A percentile compares a stretch with the other conserved stretches of the same genome.
Evolutionary conservation across 164 flowering plant species (phyloP).

Genomic region (Vitis rupestris): DNA sequence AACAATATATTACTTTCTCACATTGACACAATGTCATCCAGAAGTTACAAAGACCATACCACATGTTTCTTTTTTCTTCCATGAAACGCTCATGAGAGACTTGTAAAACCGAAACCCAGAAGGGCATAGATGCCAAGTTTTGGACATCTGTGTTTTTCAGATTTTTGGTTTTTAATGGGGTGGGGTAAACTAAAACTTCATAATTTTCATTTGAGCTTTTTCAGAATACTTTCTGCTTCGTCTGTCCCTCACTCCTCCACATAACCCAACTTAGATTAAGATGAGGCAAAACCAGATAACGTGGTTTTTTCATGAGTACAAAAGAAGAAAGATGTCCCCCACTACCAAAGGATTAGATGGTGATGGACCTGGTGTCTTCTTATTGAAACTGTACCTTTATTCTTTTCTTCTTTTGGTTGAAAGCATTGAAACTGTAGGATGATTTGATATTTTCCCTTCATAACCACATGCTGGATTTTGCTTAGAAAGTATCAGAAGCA

Average conservation of each 20-base stretch:
- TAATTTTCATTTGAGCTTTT: too few species aligned
- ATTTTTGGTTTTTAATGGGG: neutral
- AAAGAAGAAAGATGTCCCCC: constrained; percentile 20
- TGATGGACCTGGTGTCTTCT: constrained; percentile 5
- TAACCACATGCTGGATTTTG: neutral
- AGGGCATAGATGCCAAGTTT: too few species aligned
- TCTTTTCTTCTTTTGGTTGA: too few species aligned
- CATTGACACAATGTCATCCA: neutral
- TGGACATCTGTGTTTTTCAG: too few species aligned
- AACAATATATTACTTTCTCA: constrained; percentile 1
- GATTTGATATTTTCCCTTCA: neutral
- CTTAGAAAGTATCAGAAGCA: neutral
- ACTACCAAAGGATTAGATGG: constrained; percentile 14
- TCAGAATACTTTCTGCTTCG: neutral
- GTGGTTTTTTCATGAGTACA: neutral
- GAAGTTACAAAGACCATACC: neutral
- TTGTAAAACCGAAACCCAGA: too few species aligned
- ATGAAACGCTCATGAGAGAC: too few species aligned
- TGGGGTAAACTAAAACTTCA: neutral
- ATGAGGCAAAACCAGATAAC: neutral
- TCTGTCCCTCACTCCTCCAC: neutral
- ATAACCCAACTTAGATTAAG: neutral
- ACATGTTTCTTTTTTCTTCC: neutral
- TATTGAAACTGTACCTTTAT: neutral
- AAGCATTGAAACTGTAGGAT: too few species aligned